A percentile compares a stretch with the other conserved stretches of the same genome.
phyloP scores from a whole-genome alignment of 2,329 filamentous ascomycete species.

The Colletotrichum lupini region DNA sequence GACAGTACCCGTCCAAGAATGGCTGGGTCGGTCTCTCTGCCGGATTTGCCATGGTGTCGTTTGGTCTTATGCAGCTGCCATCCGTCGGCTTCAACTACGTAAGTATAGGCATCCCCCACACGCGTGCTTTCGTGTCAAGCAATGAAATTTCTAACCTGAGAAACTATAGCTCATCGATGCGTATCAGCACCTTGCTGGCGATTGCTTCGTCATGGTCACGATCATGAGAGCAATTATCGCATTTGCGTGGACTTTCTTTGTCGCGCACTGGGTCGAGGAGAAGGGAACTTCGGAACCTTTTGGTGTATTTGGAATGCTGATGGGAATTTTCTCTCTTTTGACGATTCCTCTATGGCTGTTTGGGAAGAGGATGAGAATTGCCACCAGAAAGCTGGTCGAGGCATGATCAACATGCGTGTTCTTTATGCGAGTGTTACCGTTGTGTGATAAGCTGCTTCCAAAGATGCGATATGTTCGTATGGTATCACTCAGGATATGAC shows the following conservation, averaged over 20 bases:
- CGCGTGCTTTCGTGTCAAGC: neutral
- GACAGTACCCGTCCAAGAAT: slow-evolving; percentile 42
- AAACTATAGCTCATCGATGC: slow-evolving; percentile 59
- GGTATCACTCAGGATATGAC: neutral
- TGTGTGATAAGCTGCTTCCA: neutral
- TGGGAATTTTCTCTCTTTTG: slow-evolving; percentile 58
- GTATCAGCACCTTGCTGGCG: slow-evolving; percentile 57
- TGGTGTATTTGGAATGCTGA: slow-evolving; percentile 62
- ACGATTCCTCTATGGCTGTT: slow-evolving; percentile 47
- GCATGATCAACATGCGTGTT: neutral
- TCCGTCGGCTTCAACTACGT: slow-evolving; percentile 53
- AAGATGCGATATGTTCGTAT: too few species aligned
- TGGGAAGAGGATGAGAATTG: slow-evolving; percentile 52
- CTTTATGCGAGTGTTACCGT: neutral
- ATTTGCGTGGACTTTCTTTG: slow-evolving; percentile 67
- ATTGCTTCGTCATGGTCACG: slow-evolving; percentile 66
- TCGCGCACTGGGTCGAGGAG: slow-evolving; percentile 56
- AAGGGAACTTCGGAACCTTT: slow-evolving; percentile 59
- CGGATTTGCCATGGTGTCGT: slow-evolving; percentile 49
- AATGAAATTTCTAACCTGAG: neutral
- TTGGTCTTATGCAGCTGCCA: slow-evolving; percentile 52
- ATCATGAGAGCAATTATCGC: slow-evolving; percentile 59
- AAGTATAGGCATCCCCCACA: slow-evolving; percentile 33
- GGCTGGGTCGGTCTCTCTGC: slow-evolving; percentile 49
- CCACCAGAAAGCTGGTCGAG: slow-evolving; percentile 38